Evolutionary conservation across 176 grass and related monocot species (phyloP).

Genomic region (Canna indica): DNA sequence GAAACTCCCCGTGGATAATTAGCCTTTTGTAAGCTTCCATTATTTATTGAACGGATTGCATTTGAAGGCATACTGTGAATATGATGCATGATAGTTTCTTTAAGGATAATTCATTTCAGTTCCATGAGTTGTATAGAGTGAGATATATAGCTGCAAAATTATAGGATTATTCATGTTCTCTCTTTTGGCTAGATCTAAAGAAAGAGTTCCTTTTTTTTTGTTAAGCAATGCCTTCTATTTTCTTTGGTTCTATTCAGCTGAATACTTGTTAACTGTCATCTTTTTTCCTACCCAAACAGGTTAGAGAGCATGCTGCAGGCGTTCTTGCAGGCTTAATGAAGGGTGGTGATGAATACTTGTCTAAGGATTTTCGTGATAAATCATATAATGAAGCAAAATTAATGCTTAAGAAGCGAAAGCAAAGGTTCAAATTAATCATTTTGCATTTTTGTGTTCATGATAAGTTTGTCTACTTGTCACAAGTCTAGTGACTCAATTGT

Average conservation of each 20-base stretch:
- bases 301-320: slow-evolving; percentile 86
- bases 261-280: slow-evolving; percentile 11
- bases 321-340: slow-evolving; percentile 96
- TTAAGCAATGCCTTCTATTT: neutral
- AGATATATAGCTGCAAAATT: no score
- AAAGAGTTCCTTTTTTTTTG: no score
- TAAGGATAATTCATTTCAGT: no score
- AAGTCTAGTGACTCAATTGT: neutral
- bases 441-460: neutral
- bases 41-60: no score
- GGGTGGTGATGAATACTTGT: slow-evolving; percentile 67
- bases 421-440: slow-evolving; percentile 27
- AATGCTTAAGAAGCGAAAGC: slow-evolving; percentile 43
- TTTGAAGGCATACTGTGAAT: no score
- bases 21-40: no score
- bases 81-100: no score
- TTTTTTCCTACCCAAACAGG: slow-evolving; percentile 34
- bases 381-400: slow-evolving; percentile 60
- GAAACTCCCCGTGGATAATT: no score
- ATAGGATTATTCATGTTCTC: no score
- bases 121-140: no score
- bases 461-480: neutral
- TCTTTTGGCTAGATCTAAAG: no score
- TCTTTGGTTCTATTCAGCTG: no score
- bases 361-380: slow-evolving; percentile 57